These are phyloP conservation scores for Rhodosorus marinus DNA, from an alignment of 23 red algal genomes.

Conservation along the genomic window DNA sequence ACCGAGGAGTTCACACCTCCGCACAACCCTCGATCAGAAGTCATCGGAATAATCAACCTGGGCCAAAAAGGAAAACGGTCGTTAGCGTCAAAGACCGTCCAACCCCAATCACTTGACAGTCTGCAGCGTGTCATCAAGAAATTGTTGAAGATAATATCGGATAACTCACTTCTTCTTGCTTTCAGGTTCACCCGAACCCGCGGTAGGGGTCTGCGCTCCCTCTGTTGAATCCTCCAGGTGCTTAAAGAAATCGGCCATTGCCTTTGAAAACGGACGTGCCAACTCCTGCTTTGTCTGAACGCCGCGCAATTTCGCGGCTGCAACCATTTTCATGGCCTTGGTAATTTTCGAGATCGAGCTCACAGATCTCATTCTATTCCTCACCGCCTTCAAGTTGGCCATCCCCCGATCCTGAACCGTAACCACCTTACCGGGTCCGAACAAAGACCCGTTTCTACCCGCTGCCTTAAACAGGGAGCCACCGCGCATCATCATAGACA, in stretches of 20 bases:
- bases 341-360: conserved; percentile 88
- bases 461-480: too few relatives aligned
- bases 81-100: too few relatives aligned
- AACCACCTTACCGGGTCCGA: too few relatives aligned
- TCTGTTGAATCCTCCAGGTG: conserved; percentile 50
- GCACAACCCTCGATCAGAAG: conserved; percentile 89
- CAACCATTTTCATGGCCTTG: conserved; percentile 99
- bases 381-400: conserved; percentile 81
- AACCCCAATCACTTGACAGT: too few relatives aligned
- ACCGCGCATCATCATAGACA: too few relatives aligned
- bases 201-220: conserved; percentile 1
- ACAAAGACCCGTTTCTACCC: too few relatives aligned
- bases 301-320: conserved; percentile 81
- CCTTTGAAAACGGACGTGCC: conserved; percentile 59
- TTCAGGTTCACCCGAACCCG: background rate
- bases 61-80: too few relatives aligned
- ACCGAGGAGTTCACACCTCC: conserved; percentile 87
- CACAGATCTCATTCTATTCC: conserved; percentile 84
- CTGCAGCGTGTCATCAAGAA: too few relatives aligned
- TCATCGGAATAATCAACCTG: conserved; percentile 80
- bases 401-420: conserved; percentile 4
- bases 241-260: conserved; percentile 68
- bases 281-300: conserved; percentile 83
- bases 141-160: too few relatives aligned
- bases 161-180: conserved; percentile 2